Conservation (phyloP, 495 filamentous ascomycete genomes). For the Penicillium salamii region DNA sequence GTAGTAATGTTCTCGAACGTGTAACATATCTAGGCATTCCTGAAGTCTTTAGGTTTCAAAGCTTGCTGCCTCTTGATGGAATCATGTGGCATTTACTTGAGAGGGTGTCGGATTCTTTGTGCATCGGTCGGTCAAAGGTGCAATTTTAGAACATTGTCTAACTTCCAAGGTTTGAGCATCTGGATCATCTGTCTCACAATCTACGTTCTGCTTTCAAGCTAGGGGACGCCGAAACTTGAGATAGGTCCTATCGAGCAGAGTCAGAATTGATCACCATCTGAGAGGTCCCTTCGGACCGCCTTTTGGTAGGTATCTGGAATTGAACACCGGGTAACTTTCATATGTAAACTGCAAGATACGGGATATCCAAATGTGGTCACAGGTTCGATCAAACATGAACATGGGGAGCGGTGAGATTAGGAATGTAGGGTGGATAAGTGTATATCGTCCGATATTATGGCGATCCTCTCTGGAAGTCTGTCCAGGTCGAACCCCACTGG, state of each 20-base stretch:
- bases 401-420: not conserved
- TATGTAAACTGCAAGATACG: not conserved
- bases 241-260: too few species aligned
- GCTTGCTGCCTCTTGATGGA: not conserved
- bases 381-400: not conserved
- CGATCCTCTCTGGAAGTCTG: not conserved
- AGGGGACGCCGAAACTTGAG: too few species aligned
- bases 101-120: not conserved
- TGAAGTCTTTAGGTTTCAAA: not conserved
- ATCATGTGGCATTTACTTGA: not conserved
- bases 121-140: too few species aligned
- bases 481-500: not conserved
- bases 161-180: too few species aligned
- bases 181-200: too few species aligned
- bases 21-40: too few species aligned
- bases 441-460: slow-evolving; percentile 5
- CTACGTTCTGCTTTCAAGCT: too few species aligned
- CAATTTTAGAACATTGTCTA: too few species aligned
- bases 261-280: too few species aligned
- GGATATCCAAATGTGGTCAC: not conserved
- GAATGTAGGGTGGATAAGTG: not conserved
- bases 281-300: too few species aligned
- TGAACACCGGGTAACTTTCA: too few species aligned
- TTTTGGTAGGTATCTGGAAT: too few species aligned
- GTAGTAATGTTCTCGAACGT: not conserved